Base-by-base conservation (phyloP, 768 basidiomycete species). In the Russula sp. region DNA sequence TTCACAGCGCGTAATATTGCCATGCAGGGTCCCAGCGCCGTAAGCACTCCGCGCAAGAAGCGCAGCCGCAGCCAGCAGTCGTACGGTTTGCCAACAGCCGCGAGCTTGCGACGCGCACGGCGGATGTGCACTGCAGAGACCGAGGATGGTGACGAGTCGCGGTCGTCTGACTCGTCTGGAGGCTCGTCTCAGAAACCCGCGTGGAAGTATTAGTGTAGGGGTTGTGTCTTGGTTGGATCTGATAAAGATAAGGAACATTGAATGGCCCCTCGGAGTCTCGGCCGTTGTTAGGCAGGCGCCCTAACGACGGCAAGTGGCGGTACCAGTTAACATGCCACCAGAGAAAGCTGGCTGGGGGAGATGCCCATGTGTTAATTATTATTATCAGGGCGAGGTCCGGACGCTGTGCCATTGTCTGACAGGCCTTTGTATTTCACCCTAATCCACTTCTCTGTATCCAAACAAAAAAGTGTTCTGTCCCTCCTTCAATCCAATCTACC, bases 31-130 rank as follows among this genome's bases (percentile, higher is more conserved):
- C 64, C 64, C 11, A 48, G 10, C 39, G 64, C 64, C 14, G 3
- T 34, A 34, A 65, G 64, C 56, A 65, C 64, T 8, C 64, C 64
- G 7, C 25, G 51, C 8, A 65, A 53, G 60, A 53, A 65, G 10
- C 60, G 41, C 16, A 48, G 61, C 18, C 60, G 41, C 16, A 48
- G 61, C 18, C 49, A 50, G 38, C 11, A 47, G 18, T 63, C 61
- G 16, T 65, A 65, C 18, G 64, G 45, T 13, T 36, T 47, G 10
- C 61, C 64, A 43, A 65, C 64, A 11, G 56, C 56, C 16, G 61
- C 64, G 18, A 65, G 64, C 45, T 32, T 36, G 18, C 57, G 58
- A 47, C 62, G 60, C 6, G 53, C 56, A 38, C 49, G 52, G 36
- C 34, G 56, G 1, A 11, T 51, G 55, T 45, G 38, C 22, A 7